Evolutionary conservation across 2,329 filamentous ascomycete species (phyloP).

Genomic region (Hymenoscyphus albidus): DNA sequence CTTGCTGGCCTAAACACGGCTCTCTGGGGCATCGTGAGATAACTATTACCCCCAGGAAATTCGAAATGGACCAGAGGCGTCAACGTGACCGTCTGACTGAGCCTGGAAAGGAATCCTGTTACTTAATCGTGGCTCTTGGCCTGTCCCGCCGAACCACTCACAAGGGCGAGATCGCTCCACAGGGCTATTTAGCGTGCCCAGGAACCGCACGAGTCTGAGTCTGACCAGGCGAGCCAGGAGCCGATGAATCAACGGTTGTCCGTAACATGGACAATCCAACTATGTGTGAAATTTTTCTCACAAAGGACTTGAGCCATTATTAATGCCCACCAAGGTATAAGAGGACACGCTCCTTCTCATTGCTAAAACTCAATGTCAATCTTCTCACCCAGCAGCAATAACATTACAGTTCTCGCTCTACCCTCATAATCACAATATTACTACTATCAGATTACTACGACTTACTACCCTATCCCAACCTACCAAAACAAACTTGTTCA

Average conservation of each 20-base stretch:
- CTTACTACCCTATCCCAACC: neutral
- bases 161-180: neutral
- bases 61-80: neutral
- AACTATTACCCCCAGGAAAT: slow-evolving; percentile 12
- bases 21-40: neutral
- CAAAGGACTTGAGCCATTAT: slow-evolving; percentile 7
- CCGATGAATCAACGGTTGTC: slow-evolving; percentile 4
- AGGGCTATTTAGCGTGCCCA: neutral
- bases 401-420: slow-evolving; percentile 14
- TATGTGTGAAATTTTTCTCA: slow-evolving; percentile 11
- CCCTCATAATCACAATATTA: slow-evolving; percentile 11
- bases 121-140: slow-evolving; percentile 11
- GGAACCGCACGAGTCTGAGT: neutral
- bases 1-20: slow-evolving; percentile 1
- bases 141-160: neutral
- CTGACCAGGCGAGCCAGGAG: neutral
- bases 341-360: slow-evolving; percentile 16
- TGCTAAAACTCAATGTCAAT: slow-evolving; percentile 8
- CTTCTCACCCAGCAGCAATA: slow-evolving; percentile 20
- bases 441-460: neutral
- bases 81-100: slow-evolving; percentile 6
- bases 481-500: slow-evolving; percentile 12
- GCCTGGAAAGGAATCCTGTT: slow-evolving; percentile 8
- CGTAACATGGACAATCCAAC: slow-evolving; percentile 14
- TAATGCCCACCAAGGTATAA: slow-evolving; percentile 24